phyloP scores from a whole-genome alignment of 148 eudicot species.

The Linanthus parryae region DNA sequence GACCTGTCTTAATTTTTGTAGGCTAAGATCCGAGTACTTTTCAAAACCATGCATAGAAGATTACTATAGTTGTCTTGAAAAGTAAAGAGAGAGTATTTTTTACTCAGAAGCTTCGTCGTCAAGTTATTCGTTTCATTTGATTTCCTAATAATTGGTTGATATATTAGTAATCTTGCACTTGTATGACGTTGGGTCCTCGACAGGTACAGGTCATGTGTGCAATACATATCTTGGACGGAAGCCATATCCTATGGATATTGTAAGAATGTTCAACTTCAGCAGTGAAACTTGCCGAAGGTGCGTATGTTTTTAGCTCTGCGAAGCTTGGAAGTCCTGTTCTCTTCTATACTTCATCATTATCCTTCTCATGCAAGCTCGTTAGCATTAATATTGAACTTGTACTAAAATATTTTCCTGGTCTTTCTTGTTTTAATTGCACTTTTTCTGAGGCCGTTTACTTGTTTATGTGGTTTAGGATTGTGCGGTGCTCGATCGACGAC shows the following conservation, averaged over 20 bases:
- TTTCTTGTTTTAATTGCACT: not conserved
- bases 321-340: not conserved
- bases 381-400: not conserved
- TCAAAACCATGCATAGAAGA: too few relatives aligned
- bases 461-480: constrained; percentile 44
- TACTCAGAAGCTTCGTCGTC: too few relatives aligned
- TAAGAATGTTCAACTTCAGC: constrained; percentile 80
- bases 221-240: constrained; percentile 50
- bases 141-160: not conserved
- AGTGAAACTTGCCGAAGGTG: constrained; percentile 75
- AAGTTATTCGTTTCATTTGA: too few relatives aligned
- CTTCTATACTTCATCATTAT: constrained; percentile 1
- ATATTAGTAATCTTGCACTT: too few relatives aligned
- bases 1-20: too few relatives aligned
- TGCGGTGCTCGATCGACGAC: constrained; percentile 50
- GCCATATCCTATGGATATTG: constrained; percentile 71
- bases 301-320: constrained; percentile 5
- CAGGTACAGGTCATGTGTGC: constrained; percentile 88
- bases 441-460: constrained; percentile 1
- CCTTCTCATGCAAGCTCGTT: not conserved
- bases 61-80: too few relatives aligned
- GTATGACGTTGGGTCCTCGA: too few relatives aligned
- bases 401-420: not conserved
- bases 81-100: too few relatives aligned
- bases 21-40: too few relatives aligned